Conservation (phyloP, 2,329 filamentous ascomycete species). For the Ceratocystis colombiana region DNA sequence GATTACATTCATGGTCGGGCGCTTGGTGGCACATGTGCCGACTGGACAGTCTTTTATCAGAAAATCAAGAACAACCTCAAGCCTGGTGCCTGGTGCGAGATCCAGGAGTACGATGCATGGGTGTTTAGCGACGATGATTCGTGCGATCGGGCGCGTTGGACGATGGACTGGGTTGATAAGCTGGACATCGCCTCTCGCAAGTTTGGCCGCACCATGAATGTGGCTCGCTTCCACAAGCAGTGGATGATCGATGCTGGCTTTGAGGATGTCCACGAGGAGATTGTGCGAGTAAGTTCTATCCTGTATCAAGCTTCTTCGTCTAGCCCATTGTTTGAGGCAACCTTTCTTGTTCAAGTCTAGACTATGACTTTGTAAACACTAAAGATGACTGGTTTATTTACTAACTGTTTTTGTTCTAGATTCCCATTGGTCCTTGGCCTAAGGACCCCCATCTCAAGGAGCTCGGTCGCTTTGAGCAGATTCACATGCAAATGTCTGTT, state of each 20-base stretch:
- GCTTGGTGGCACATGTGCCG: conserved; percentile 30
- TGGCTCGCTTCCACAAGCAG: conserved; percentile 33
- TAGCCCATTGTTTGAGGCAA: no score
- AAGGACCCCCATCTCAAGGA: conserved; percentile 34
- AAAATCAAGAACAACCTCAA: conserved; percentile 31
- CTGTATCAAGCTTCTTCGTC: no score
- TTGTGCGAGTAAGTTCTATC: conserved; percentile 30
- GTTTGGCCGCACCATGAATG: conserved; percentile 36
- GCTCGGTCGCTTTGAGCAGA: conserved; percentile 33
- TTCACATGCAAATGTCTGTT: conserved; percentile 38
- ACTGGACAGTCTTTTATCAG: conserved; percentile 32
- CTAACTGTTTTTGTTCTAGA: conserved; percentile 28
- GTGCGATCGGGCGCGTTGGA: conserved; percentile 34
- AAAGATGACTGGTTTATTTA: neutral
- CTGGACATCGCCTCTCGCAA: conserved; percentile 33
- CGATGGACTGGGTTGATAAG: conserved; percentile 35
- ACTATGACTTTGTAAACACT: neutral
- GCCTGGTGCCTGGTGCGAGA: conserved; percentile 34
- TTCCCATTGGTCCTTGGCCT: conserved; percentile 35
- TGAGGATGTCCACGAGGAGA: conserved; percentile 32
- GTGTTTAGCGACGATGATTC: conserved; percentile 36
- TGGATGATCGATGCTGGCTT: conserved; percentile 36
- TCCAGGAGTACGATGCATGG: conserved; percentile 36
- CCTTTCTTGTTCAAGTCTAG: neutral
- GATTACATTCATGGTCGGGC: conserved; percentile 31